Evolutionary conservation across 2,329 filamentous ascomycete species (phyloP).

Genomic region (Calonectria ilicicola): DNA sequence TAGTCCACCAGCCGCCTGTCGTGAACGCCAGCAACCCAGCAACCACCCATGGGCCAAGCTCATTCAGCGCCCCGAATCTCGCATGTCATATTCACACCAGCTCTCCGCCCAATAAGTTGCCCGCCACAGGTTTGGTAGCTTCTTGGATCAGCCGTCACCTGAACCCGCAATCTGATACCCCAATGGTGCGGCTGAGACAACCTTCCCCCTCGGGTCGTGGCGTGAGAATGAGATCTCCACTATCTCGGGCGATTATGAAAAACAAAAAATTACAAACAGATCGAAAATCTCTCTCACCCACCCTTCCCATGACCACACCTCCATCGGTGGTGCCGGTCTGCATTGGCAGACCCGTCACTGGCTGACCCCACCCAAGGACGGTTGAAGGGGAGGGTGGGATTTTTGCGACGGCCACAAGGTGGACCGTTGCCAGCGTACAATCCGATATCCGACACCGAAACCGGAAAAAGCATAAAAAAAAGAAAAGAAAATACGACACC

Average conservation of each 20-base stretch:
- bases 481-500: conserved; percentile 29
- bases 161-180: conserved; percentile 22
- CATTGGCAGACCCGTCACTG: conserved; percentile 23
- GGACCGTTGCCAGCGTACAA: conserved; percentile 16
- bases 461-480: conserved; percentile 25
- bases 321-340: conserved; percentile 15
- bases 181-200: conserved; percentile 15
- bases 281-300: conserved; percentile 15
- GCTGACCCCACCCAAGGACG: conserved; percentile 28
- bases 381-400: conserved; percentile 21
- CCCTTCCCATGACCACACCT: conserved; percentile 13
- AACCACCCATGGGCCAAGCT: conserved; percentile 53
- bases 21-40: conserved; percentile 53
- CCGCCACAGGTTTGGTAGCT: conserved; percentile 19
- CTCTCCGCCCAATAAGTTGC: conserved; percentile 45
- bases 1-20: conserved; percentile 49
- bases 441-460: conserved; percentile 35
- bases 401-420: conserved; percentile 16
- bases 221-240: conserved; percentile 3
- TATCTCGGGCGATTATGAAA: conserved; percentile 24
- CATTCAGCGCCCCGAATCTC: conserved; percentile 49
- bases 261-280: conserved; percentile 18
- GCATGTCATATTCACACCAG: conserved; percentile 42
- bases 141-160: conserved; percentile 9
- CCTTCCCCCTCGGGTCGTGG: neutral